Evolutionary conservation across 495 filamentous ascomycete species (phyloP).

Genomic region (Penicillium ucsense): DNA sequence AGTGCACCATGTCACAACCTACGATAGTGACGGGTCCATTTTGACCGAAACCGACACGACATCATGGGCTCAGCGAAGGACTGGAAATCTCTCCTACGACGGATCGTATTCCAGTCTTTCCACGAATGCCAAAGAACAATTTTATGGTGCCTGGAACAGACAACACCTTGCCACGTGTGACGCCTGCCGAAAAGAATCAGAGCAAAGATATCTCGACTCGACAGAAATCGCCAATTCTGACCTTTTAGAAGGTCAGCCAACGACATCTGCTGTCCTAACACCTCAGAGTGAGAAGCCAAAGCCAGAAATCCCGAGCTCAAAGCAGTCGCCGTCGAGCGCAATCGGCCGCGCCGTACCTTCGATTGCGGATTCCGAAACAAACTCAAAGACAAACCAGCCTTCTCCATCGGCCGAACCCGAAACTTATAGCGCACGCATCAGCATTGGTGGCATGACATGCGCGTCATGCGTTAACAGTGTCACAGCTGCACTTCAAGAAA

Average conservation of each 20-base stretch:
- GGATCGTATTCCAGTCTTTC: conserved; percentile 15
- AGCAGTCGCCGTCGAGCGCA: neutral
- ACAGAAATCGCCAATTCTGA: neutral
- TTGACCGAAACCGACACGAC: conserved; percentile 27
- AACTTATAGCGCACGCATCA: conserved; percentile 36
- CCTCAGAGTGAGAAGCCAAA: neutral
- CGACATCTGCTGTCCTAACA: conserved; percentile 1
- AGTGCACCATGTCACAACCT: conserved; percentile 36
- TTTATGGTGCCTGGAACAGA: conserved; percentile 13
- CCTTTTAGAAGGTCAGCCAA: neutral
- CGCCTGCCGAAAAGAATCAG: conserved; percentile 36
- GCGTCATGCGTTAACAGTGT: conserved; percentile 50
- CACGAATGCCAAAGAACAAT: conserved; percentile 15
- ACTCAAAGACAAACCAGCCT: neutral
- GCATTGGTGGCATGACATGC: conserved; percentile 58
- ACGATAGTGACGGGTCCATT: conserved; percentile 17
- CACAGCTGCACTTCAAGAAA: conserved; percentile 36
- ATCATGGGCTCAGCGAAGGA: conserved; percentile 21
- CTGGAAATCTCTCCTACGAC: conserved; percentile 16
- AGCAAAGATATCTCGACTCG: conserved; percentile 4
- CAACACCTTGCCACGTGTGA: conserved; percentile 39
- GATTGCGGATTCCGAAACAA: neutral
- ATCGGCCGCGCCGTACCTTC: neutral
- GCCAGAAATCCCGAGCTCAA: neutral
- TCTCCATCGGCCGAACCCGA: conserved; percentile 1